Evolutionary conservation across 495 filamentous ascomycete species (phyloP), one percentile per base, ranked within the genome.

Genomic region (Xylaria acuta): DNA sequence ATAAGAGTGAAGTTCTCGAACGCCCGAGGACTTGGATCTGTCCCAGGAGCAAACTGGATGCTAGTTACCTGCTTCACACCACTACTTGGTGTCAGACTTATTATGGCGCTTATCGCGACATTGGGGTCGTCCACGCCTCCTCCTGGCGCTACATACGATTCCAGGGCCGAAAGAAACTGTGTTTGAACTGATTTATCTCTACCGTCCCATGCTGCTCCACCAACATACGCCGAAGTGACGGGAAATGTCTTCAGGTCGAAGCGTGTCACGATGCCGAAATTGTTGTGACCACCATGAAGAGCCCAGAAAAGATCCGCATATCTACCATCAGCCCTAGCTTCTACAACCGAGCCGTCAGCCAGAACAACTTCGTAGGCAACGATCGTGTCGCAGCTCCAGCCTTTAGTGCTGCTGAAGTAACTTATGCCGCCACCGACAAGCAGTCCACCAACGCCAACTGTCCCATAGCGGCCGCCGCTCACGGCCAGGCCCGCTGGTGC

Each of bases 231-330:
- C 38, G 59, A 63, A 6, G 49, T 53, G 3, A 53, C 22, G 0
- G 49, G 49, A n/a, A 53, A 53, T 5, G 49, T 53, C 49, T 22
- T 16, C 0, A 74, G 27, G 22, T 71, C 49, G 49, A 74, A 75
- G 43, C 72, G 73, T n/a, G 85, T 87, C 25, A 86, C 84, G 7
- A 87, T 79, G 8, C 87, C 87, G 64, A 87, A 88, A 77, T 85
- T 88, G 58, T 75, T 75, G 72, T 77, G 82, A 71, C 81, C 84
- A 1, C 86, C 86, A 75, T 86, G 86, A 60, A 89, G 78, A 25
- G 85, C 87, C 79, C 83, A 85, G 78, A 81, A 88, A 3, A 90
- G 81, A 74, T 89, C 86, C 5, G 78, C 22, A 73, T 87, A 60
- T 16, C 65, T 67, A 41, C 76, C 73, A 68, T 79, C 84, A 14